phyloP scores from a whole-genome alignment of 192 early-diverging fungal genomes.

The Chytriomyces sp. region DNA sequence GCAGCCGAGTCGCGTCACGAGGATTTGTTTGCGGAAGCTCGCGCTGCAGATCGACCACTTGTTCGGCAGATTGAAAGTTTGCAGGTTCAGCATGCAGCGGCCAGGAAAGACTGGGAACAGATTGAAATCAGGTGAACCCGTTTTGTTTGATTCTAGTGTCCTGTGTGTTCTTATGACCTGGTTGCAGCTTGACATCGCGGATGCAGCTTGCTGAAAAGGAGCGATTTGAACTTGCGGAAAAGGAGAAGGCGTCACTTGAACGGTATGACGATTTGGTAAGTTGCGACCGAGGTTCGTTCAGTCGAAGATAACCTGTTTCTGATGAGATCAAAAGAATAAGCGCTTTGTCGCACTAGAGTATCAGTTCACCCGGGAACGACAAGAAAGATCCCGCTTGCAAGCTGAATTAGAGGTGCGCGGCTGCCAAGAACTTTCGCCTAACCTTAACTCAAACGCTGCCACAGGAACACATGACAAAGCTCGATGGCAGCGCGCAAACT shows the following conservation, averaged over 20 bases:
- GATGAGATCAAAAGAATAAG: slow-evolving; percentile 21
- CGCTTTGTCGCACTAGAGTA: slow-evolving; percentile 25
- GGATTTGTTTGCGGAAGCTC: slow-evolving; percentile 33
- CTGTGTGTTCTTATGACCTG: neutral
- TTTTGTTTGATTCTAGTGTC: neutral
- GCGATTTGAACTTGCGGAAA: slow-evolving; percentile 7
- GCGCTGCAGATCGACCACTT: slow-evolving; percentile 43
- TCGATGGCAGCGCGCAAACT: slow-evolving; percentile 2
- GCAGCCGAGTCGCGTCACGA: slow-evolving; percentile 45
- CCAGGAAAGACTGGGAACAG: slow-evolving; percentile 45
- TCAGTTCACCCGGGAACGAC: slow-evolving; percentile 28
- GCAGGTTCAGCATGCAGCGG: slow-evolving; percentile 41
- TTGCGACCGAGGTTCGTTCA: neutral
- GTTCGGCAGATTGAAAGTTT: slow-evolving; percentile 51
- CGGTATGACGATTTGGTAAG: slow-evolving; percentile 36
- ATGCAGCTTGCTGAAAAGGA: slow-evolving; percentile 39
- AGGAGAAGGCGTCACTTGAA: slow-evolving; percentile 19
- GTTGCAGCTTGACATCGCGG: slow-evolving; percentile 31
- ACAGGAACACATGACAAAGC: slow-evolving; percentile 7
- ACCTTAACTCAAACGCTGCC: neutral
- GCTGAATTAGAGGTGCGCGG: slow-evolving; percentile 27
- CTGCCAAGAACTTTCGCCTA: too few species aligned
- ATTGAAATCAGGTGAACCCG: slow-evolving; percentile 34
- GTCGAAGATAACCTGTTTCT: neutral
- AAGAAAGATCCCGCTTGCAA: slow-evolving; percentile 14